These are phyloP conservation scores for Plantago elongata DNA, from an alignment of 257 asterid species.

Conservation along the genomic window DNA sequence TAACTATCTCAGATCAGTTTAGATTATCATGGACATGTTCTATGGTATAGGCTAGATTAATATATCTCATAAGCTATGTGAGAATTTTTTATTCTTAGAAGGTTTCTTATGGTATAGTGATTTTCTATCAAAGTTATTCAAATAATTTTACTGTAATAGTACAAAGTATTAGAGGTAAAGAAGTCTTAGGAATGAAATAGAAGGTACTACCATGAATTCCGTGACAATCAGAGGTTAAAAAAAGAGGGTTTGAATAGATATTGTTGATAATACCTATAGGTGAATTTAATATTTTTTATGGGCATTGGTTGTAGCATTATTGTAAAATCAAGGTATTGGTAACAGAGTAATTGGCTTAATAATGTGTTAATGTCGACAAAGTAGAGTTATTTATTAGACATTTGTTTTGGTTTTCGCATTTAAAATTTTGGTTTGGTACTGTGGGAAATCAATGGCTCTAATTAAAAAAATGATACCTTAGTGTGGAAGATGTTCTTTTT, in stretches of 20 bases:
- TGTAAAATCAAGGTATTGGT: slow-evolving; percentile 49
- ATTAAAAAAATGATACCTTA: too few relatives aligned
- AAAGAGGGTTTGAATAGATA: neutral
- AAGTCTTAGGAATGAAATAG: neutral
- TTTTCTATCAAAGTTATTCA: too few relatives aligned
- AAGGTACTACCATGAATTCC: slow-evolving; percentile 16
- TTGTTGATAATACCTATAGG: neutral
- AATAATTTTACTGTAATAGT: too few relatives aligned
- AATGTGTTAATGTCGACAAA: slow-evolving; percentile 4
- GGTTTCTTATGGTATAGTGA: too few relatives aligned
- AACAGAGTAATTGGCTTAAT: slow-evolving; percentile 32
- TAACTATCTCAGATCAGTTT: too few relatives aligned
- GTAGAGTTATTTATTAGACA: slow-evolving; percentile 17
- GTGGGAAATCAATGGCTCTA: slow-evolving; percentile 34
- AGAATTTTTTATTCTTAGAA: too few relatives aligned
- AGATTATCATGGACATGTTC: too few relatives aligned
- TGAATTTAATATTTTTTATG: neutral
- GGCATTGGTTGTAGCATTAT: slow-evolving; percentile 20
- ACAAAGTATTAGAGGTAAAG: neutral
- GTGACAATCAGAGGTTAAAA: neutral
- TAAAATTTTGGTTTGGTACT: slow-evolving; percentile 37
- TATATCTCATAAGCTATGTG: too few relatives aligned
- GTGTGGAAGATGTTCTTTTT: slow-evolving; percentile 13
- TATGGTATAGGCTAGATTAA: too few relatives aligned
- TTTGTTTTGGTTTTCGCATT: slow-evolving; percentile 17